Conservation (phyloP, 208 protist genomes). For the Lotmaria passim region DNA sequence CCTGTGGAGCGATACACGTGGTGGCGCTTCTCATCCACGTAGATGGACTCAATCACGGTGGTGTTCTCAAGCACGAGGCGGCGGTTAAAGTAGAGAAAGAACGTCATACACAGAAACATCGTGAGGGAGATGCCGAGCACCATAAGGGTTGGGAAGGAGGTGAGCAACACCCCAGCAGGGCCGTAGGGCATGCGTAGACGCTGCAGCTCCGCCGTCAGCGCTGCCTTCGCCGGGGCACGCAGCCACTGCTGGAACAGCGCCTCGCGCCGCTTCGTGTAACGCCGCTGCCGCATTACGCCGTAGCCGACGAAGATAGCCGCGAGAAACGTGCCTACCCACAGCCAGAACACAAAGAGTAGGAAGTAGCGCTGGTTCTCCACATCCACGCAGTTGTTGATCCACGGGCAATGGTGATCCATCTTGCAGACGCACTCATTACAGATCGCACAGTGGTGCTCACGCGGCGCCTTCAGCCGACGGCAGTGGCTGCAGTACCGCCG, state of each 20-base stretch:
- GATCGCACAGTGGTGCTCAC: constrained; percentile 86
- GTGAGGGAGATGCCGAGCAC: constrained; percentile 34
- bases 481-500: constrained; percentile 71
- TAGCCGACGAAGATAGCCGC: constrained; percentile 40
- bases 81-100: constrained; percentile 50
- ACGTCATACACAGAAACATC: constrained; percentile 56
- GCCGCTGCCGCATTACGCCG: constrained; percentile 26
- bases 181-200: constrained; percentile 41
- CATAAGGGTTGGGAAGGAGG: constrained; percentile 37
- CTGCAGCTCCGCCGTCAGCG: constrained; percentile 11
- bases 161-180: constrained; percentile 29
- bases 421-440: constrained; percentile 80
- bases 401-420: constrained; percentile 94
- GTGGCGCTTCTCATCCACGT: constrained; percentile 46
- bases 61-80: constrained; percentile 55
- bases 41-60: constrained; percentile 63
- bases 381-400: constrained; percentile 91
- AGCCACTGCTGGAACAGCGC: constrained; percentile 14
- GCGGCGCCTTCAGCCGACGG: constrained; percentile 79
- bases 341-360: constrained; percentile 64
- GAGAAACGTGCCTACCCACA: constrained; percentile 46
- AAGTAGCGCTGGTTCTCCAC: constrained; percentile 88
- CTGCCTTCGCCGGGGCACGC: constrained; percentile 4
- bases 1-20: constrained; percentile 29
- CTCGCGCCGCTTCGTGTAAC: constrained; percentile 22